These are phyloP conservation scores for Pleurotus djamor DNA, from an alignment of 768 basidiomycete genomes.

Conservation along the genomic window DNA sequence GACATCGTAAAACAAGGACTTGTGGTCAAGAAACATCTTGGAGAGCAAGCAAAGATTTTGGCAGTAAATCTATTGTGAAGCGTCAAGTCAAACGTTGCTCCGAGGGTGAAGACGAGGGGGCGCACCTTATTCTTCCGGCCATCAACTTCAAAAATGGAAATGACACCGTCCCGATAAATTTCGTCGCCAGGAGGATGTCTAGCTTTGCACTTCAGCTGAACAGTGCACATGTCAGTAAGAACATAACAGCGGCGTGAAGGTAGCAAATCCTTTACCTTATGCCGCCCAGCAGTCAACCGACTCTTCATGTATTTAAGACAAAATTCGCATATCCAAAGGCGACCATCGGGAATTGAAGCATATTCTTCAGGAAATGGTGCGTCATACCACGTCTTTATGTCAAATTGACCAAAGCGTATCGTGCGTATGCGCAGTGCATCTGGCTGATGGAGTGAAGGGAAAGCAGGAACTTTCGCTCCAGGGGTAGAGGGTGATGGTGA, in stretches of 20 bases:
- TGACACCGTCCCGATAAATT: constrained; percentile 85
- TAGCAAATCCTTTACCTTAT: constrained; percentile 52
- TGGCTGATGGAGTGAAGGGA: constrained; percentile 17
- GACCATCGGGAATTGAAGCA: constrained; percentile 85
- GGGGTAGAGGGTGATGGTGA: constrained; percentile 38
- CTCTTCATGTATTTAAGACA: constrained; percentile 99
- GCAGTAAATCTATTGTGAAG: constrained; percentile 79
- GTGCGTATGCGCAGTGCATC: constrained; percentile 70
- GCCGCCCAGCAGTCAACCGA: constrained; percentile 79
- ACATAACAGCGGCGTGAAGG: too few species aligned
- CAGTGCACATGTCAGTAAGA: background rate
- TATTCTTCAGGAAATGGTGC: constrained; percentile 99
- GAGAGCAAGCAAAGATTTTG: constrained; percentile 97
- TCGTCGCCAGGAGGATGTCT: constrained; percentile 98
- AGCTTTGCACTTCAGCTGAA: constrained; percentile 90
- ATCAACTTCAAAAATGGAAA: constrained; percentile 97
- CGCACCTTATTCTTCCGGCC: constrained; percentile 93
- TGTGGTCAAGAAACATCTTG: constrained; percentile 99
- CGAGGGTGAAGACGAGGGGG: background rate
- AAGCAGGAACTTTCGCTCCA: constrained; percentile 23
- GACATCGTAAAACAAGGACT: constrained; percentile 98
- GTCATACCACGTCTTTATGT: constrained; percentile 98
- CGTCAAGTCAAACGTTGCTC: background rate
- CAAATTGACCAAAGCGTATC: constrained; percentile 87
- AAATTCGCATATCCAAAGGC: constrained; percentile 96